Evolutionary conservation across 371 early-diverging fungal species (phyloP), one percentile per base, ranked within the genome.

Genomic region (Zopfochytrium polystomum): DNA sequence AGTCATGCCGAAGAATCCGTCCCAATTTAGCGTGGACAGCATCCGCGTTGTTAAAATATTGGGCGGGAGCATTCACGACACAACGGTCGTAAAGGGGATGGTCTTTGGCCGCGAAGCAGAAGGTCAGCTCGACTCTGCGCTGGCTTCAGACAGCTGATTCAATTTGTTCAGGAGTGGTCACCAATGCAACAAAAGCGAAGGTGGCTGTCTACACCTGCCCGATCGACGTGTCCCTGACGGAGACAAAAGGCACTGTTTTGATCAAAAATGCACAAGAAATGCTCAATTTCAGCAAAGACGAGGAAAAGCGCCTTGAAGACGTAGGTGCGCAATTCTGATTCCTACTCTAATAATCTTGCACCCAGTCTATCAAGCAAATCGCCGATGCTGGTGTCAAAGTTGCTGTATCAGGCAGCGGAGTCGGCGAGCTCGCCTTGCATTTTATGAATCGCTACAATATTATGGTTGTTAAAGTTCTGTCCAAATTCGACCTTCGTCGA

Each of bases 241-340:
- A 99, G 74, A 98, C 99, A 56, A 99, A 99, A 84, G 99, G 99
- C 45, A 98, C 99, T 4, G 97, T 99, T 38, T 80, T 98, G 71
- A 88, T 99, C 69, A 90, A 93, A 66, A 96, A 90, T 70, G 98
- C 99, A 55, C 81, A 88, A 58, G 99, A 99, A 72, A 91, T 99
- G 91, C 81, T 96, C 43, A 87, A 88, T 72, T 99, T 96, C 73
- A 88, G 90, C 60, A 93, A 92, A 77, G 98, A 95, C 52, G 99
- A 88, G 68, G 81, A 83, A 52, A 60, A 44, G 27, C 62, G 71
- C 52, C 69, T 82, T 11, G 80, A 79, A 63, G 68, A 65, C 50
- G 67, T 75, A 47, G 45, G 51, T 34, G 29, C 13, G 3, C 23
- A 45, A 18, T 22, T 22, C 6, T 34, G 15, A 6, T 33, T 26